phyloP scores from a whole-genome alignment of 2,329 filamentous ascomycete species.

The Fusarium pseudocircinatum region DNA sequence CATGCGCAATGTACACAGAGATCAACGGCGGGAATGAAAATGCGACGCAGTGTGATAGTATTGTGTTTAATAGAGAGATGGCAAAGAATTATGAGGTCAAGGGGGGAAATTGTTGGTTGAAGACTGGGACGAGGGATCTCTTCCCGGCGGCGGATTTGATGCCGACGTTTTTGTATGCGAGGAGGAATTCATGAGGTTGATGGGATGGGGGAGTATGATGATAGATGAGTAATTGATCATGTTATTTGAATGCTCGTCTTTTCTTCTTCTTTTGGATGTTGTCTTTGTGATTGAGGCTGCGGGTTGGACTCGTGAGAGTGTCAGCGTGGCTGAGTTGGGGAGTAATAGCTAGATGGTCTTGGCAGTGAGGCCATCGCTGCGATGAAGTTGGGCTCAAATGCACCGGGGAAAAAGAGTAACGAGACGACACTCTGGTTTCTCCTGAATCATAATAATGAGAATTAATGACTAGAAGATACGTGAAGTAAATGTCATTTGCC shows the following conservation, averaged over 20 bases:
- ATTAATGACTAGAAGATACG: not conserved
- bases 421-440: too few species aligned
- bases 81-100: not conserved
- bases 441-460: fast-evolving
- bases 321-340: not conserved
- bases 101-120: slow-evolving; percentile 11
- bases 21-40: not conserved
- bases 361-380: not conserved
- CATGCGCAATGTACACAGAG: not conserved
- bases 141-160: not conserved
- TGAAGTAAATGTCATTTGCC: not conserved
- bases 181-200: not conserved
- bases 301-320: not conserved
- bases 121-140: not conserved
- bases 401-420: fast-evolving
- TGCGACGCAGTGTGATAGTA: not conserved
- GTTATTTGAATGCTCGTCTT: fast-evolving
- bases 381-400: not conserved
- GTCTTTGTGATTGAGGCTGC: not conserved
- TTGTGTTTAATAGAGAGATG: slow-evolving; percentile 8
- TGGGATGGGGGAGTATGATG: fast-evolving
- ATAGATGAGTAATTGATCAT: too few species aligned
- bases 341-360: not conserved
- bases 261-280: not conserved
- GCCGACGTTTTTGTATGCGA: slow-evolving; percentile 6